Base-by-base conservation (phyloP, 2,329 filamentous ascomycete genomes). In the Penicillium brevicompactum region DNA sequence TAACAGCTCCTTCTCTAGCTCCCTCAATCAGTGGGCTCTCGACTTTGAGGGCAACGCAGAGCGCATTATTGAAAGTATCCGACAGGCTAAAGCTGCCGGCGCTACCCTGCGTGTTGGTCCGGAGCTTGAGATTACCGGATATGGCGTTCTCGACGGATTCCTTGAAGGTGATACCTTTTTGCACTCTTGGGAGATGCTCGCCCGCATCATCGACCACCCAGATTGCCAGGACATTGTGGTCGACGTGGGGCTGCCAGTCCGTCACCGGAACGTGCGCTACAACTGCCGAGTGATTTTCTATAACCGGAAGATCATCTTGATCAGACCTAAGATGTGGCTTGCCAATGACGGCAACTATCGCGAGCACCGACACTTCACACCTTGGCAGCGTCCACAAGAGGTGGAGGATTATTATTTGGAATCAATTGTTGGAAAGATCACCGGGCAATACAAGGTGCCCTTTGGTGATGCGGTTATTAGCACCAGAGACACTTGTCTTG, bases 281-380 rank as follows among this genome's bases (percentile, higher is more conserved):
- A 90, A 89, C 69, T 85, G 84, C 62, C 78, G 88, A 6, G 78
- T 88, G n/a, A 81, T 90, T 58, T 78, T 79, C 57, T 78, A 85
- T 48, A 83, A 92, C 62, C 82, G 84, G 48, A 85, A 87, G 73
- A 86, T 92, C 18, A 74, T 92, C 16, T 78, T 88, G 55, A 87
- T 94, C 54, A 79, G 89, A 10, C 88, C 88, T 0, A 92, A 91
- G 72, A 78, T 90, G 59, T 86, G 80, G 64, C 80, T 92, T 5
- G 87, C 87, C 46, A 87, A 89, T 57, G 87, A 90, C 70, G 88
- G 88, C 2, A 89, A 86, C 61, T 87, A 84, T 67, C 72, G 82
- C 27, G 85, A 87, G 66, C 80, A 80, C 73, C 73, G 84, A 14
- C 80, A 85, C 70, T 90, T 89, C 66, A 85, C 82, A 1, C 82